Conservation (phyloP, 2,329 filamentous ascomycete species). For the Colletotrichum coccodes region DNA sequence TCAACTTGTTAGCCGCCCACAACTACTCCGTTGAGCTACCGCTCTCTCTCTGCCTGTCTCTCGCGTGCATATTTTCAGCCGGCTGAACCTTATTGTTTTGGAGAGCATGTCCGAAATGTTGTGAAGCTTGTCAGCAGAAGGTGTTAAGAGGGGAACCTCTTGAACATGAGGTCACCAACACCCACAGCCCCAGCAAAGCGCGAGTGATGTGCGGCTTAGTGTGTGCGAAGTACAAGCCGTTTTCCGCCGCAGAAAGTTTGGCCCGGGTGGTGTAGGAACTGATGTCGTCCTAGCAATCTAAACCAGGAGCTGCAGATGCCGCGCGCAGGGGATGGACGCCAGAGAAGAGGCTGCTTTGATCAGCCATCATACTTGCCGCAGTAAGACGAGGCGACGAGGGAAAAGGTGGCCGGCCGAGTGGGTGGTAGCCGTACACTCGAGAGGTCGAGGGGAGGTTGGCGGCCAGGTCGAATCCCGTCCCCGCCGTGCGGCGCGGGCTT, state of each 20-base stretch:
- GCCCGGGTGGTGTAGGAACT: not conserved
- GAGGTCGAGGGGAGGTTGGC: not conserved
- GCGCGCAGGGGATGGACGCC: not conserved
- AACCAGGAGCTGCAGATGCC: not conserved
- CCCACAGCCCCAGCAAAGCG: slow-evolving; percentile 18
- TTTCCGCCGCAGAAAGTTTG: slow-evolving; percentile 2
- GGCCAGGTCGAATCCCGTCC: not conserved
- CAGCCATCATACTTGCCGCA: not conserved
- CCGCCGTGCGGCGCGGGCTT: not conserved
- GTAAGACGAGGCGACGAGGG: not conserved
- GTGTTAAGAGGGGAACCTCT: slow-evolving; percentile 6
- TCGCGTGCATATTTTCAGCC: not conserved
- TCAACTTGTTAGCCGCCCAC: not conserved
- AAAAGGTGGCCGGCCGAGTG: not conserved
- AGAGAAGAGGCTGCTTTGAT: not conserved
- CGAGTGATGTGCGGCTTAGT: not conserved
- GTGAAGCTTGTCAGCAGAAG: slow-evolving; percentile 1
- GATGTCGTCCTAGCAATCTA: not conserved
- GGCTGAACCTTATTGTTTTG: not conserved
- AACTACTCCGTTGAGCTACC: not conserved
- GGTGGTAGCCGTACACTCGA: not conserved
- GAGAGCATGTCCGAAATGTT: slow-evolving; percentile 1
- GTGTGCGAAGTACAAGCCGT: not conserved
- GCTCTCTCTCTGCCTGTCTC: too few species aligned
- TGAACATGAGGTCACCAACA: slow-evolving; percentile 14